These are phyloP conservation scores for Gnomoniopsis sp. DNA, from an alignment of 2,329 filamentous ascomycete genomes.

Conservation along the genomic window DNA sequence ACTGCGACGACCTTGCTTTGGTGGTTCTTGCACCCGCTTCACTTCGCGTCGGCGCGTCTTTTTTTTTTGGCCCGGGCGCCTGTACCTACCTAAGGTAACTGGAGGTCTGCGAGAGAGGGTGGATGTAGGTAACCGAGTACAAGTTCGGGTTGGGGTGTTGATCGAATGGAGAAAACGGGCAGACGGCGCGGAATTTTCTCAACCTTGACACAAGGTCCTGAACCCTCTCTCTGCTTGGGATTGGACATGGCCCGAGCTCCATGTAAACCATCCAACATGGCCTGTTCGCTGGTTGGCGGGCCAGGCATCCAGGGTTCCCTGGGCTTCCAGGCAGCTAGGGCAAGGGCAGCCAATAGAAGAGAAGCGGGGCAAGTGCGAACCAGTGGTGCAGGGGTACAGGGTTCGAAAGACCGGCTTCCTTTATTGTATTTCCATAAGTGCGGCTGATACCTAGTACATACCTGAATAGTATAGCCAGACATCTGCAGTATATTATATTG, in stretches of 20 bases:
- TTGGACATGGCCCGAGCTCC: not conserved
- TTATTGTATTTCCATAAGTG: not conserved
- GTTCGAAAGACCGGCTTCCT: too few species aligned
- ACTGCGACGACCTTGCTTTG: not conserved
- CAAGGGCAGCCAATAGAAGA: too few species aligned
- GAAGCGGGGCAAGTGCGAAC: not conserved
- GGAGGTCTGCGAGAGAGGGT: conserved; percentile 3
- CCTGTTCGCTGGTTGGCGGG: not conserved
- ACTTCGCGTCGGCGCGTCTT: not conserved
- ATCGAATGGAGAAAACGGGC: not conserved
- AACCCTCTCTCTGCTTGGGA: not conserved
- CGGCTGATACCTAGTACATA: too few species aligned
- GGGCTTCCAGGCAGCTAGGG: too few species aligned
- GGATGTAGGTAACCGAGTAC: conserved; percentile 5
- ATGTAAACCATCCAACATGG: too few species aligned
- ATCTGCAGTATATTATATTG: too few species aligned
- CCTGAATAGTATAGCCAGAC: too few species aligned
- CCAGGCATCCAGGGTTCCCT: not conserved
- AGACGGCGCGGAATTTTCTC: conserved; percentile 15
- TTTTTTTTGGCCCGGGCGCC: not conserved
- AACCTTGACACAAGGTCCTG: not conserved
- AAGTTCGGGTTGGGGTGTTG: not conserved
- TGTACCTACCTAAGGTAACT: not conserved
- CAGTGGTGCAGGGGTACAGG: not conserved
- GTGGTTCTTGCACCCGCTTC: not conserved